Percentiles rank a stretch among this genome's conserved stretches.
Conservation (phyloP, 176 grass and related monocot genomes). For the Tillandsia leiboldiana region DNA sequence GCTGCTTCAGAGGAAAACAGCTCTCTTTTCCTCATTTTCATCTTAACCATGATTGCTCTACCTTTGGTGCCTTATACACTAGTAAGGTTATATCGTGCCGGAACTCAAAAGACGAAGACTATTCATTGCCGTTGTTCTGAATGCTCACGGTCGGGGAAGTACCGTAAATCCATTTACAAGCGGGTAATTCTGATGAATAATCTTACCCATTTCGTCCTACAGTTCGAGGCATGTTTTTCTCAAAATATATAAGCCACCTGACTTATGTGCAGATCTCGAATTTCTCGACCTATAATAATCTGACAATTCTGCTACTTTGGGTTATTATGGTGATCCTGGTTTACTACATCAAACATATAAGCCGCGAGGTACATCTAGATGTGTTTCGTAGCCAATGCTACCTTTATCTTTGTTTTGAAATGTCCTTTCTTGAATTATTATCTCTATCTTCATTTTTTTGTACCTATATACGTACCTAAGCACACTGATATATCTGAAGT, state of each 20-base stretch:
- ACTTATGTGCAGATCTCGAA: constrained; percentile 73
- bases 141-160: constrained; percentile 76
- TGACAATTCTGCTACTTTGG: constrained; percentile 83
- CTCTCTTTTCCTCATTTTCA: constrained; percentile 90
- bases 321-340: constrained; percentile 74
- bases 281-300: constrained; percentile 85
- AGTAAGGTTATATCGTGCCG: constrained; percentile 40
- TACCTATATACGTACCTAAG: too few relatives aligned
- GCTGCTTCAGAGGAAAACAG: constrained; percentile 82
- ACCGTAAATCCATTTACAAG: constrained; percentile 95
- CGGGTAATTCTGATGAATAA: constrained; percentile 26
- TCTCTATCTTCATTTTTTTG: neutral
- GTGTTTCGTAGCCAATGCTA: neutral
- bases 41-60: constrained; percentile 93
- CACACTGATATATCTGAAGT: too few relatives aligned
- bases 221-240: neutral
- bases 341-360: constrained; percentile 91
- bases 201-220: too few relatives aligned
- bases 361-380: constrained; percentile 55
- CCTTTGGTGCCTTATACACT: constrained; percentile 91
- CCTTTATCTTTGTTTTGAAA: neutral
- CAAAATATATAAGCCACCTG: neutral
- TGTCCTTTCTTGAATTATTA: neutral
- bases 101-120: constrained; percentile 68
- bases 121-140: constrained; percentile 84